Conservation (phyloP, 768 basidiomycete species). For the Kwoniella dendrophila region DNA sequence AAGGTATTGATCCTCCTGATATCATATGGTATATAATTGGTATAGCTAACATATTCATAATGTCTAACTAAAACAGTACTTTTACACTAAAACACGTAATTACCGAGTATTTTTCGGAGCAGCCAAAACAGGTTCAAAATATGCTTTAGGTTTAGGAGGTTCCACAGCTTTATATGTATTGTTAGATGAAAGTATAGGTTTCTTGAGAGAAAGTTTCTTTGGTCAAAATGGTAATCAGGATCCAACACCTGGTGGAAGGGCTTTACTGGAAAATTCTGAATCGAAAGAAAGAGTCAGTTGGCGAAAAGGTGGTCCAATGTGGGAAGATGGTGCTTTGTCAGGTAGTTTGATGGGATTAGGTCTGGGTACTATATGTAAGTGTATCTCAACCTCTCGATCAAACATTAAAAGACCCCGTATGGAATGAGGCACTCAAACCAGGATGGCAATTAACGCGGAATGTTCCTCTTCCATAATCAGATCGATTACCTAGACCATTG, state of each 20-base stretch:
- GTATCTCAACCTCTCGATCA: too few species aligned
- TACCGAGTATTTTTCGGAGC: constrained; percentile 50
- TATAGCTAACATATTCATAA: neutral
- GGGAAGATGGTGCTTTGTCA: constrained; percentile 50
- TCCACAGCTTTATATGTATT: constrained; percentile 42
- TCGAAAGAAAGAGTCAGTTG: constrained; percentile 25
- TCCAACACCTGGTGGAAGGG: constrained; percentile 1
- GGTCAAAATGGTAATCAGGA: constrained; percentile 5
- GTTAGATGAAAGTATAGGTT: constrained; percentile 47
- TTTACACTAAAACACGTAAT: constrained; percentile 55
- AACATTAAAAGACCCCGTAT: too few species aligned
- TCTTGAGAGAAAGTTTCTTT: constrained; percentile 32
- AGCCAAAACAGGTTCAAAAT: constrained; percentile 38
- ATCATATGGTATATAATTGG: neutral
- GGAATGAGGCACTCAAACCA: too few species aligned
- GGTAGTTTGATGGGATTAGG: constrained; percentile 43
- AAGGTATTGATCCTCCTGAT: neutral
- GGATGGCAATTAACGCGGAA: too few species aligned
- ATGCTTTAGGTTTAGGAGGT: constrained; percentile 46
- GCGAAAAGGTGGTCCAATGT: constrained; percentile 34
- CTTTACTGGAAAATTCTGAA: constrained; percentile 3
- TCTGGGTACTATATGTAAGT: constrained; percentile 45
- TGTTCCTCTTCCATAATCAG: constrained; percentile 20
- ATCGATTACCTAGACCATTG: constrained; percentile 45
- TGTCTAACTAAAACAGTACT: constrained; percentile 38